These are phyloP conservation scores for Talaromyces ruber DNA, from an alignment of 495 filamentous ascomycete species.

Conservation along the genomic window DNA sequence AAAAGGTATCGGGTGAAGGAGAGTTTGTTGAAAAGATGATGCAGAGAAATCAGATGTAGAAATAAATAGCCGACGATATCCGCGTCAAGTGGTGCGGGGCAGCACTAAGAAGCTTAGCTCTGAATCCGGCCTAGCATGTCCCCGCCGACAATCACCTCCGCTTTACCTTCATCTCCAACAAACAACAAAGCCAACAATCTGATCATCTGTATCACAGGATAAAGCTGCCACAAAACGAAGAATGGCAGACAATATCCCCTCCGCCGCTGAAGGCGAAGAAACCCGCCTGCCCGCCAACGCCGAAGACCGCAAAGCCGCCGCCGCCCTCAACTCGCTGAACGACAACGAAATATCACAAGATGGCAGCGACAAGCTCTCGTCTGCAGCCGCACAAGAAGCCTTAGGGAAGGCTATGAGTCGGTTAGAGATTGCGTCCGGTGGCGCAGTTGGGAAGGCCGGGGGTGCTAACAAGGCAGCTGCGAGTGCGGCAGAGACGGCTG, in stretches of 20 bases:
- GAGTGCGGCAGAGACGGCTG: conserved; percentile 22
- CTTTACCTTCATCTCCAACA: neutral
- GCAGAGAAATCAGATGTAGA: neutral
- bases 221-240: neutral
- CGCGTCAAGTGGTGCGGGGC: neutral
- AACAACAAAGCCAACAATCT: neutral
- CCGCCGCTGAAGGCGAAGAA: conserved; percentile 58
- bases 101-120: neutral
- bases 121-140: neutral
- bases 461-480: conserved; percentile 17
- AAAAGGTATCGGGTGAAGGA: no score
- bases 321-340: conserved; percentile 72
- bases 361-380: conserved; percentile 38
- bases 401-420: conserved; percentile 75
- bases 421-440: conserved; percentile 42
- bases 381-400: conserved; percentile 64
- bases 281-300: conserved; percentile 56
- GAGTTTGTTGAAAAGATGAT: neutral
- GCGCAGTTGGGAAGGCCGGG: conserved; percentile 12
- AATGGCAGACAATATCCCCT: conserved; percentile 58
- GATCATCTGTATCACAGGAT: neutral
- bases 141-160: neutral
- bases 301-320: conserved; percentile 87
- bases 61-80: neutral
- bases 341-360: conserved; percentile 40